Base-by-base conservation (phyloP, 2,329 filamentous ascomycete genomes). In the Paracoccidioides brasiliensis region DNA sequence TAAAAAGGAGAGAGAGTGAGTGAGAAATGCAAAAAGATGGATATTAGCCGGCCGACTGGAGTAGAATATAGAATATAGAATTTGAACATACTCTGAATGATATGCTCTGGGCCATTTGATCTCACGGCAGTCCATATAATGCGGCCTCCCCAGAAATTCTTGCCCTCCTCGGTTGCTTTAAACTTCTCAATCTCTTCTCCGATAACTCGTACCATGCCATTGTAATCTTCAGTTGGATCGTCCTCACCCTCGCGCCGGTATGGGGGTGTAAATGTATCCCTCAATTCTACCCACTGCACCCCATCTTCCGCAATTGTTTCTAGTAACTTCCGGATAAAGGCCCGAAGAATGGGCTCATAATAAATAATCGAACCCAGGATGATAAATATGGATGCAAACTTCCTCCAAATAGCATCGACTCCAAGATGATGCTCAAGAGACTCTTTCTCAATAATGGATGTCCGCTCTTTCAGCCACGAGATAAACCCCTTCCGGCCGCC, bases 261-360 rank as follows among this genome's bases (percentile, higher is more conserved):
- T 53, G 84, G 76, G 9, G 84, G 80, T 1, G 78, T 77, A 76
- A 94, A 95, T 0, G 83, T 84, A 54, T 86, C 80, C 53, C 89
- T 80, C 58, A 96, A 74, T 67, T 97, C 93, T 12, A 86, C 86
- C 78, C 89, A 97, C 64, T 78, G 82, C 35, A 96, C 81, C 4
- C 90, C 89, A 67, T 98, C 91, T 3, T 81, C 81, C n/a, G 84
- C 76, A 28, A 96, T 76, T 50, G 84, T 78, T 51, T 74, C 74
- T 69, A 95, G 81, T 63, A 96, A 77, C 28, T 81, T 79, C 33
- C 79, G 81, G 58, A 96, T 73, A 64, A 89, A 94, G 15, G 76
- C 75, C 30, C 89, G 82, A 72, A 88, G 91, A 59, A 97, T 88
- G 12, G 90, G 90, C 70, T 96, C 91, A 70, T 96, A 95, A 70